These are phyloP conservation scores for Sporisorium reilianum DNA, from an alignment of 1,284 basidiomycete species.

Conservation along the genomic window DNA sequence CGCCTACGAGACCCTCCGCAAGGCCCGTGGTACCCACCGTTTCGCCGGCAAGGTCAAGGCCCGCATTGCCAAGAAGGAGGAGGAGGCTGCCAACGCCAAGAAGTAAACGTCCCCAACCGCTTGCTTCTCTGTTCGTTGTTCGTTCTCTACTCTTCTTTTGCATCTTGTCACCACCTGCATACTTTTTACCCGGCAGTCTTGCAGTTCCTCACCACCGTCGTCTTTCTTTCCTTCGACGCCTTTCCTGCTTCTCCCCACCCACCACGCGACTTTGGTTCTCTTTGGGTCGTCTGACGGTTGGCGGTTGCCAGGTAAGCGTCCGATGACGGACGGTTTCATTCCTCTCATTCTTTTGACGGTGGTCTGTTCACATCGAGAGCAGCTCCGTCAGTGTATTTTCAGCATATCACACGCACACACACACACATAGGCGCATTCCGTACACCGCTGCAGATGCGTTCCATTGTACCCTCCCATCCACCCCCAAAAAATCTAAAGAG, in stretches of 20 bases:
- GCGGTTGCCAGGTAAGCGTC: neutral
- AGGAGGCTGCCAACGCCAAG: constrained; percentile 92
- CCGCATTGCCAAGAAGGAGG: constrained; percentile 77
- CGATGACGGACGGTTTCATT: constrained; percentile 10
- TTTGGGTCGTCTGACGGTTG: constrained; percentile 8
- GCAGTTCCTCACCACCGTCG: constrained; percentile 2
- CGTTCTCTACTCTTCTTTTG: constrained; percentile 6
- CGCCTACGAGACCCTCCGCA: constrained; percentile 85
- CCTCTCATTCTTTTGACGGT: neutral
- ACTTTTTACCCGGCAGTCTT: constrained; percentile 5
- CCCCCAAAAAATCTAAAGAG: constrained; percentile 42
- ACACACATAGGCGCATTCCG: neutral
- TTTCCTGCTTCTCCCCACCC: neutral
- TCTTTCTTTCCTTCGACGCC: neutral
- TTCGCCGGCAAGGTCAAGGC: constrained; percentile 88
- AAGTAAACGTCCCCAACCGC: constrained; percentile 75
- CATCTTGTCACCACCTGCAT: constrained; percentile 10
- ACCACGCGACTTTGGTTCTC: constrained; percentile 9
- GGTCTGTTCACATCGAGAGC: neutral
- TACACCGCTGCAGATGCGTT: neutral
- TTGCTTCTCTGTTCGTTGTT: neutral
- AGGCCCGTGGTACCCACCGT: constrained; percentile 84
- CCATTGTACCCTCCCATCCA: constrained; percentile 5
- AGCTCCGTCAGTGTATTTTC: constrained; percentile 36
- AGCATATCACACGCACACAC: constrained; percentile 26